A percentile compares a stretch with the other conserved stretches of the same genome.
Evolutionary conservation across 2,329 filamentous ascomycete species (phyloP).

Genomic region (Rhynchosporium secalis): DNA sequence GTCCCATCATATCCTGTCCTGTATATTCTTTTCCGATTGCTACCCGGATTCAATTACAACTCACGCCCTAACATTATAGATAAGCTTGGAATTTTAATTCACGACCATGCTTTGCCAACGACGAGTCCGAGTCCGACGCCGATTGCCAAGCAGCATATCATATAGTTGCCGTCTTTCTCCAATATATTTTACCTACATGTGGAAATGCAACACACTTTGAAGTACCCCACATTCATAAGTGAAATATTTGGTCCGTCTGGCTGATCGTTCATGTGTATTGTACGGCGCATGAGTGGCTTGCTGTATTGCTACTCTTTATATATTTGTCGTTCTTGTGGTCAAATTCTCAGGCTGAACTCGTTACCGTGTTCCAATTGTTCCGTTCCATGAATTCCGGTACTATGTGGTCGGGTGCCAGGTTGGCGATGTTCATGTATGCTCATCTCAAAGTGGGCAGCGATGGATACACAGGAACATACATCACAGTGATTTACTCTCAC

Average conservation of each 20-base stretch:
- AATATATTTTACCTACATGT: neutral
- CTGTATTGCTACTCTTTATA: neutral
- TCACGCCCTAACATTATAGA: neutral
- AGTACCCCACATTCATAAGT: neutral
- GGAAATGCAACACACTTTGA: neutral
- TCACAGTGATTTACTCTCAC: neutral
- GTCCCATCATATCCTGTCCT: conserved; percentile 7
- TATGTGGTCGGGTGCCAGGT: neutral
- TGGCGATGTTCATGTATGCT: neutral
- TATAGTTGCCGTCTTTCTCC: neutral
- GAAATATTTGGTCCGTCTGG: neutral
- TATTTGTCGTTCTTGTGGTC: neutral
- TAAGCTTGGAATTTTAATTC: conserved; percentile 6
- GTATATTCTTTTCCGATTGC: neutral
- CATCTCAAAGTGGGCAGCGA: neutral
- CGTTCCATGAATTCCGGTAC: conserved; percentile 2
- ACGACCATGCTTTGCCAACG: neutral
- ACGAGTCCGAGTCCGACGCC: neutral
- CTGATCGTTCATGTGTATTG: conserved; percentile 1
- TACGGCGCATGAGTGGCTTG: neutral
- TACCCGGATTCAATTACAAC: neutral
- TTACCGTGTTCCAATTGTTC: conserved; percentile 4
- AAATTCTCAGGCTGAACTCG: neutral
- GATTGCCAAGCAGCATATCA: neutral
- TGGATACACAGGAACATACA: neutral